Base-by-base conservation (phyloP, 2,329 filamentous ascomycete species). In the Paracoccidioides lutzii region DNA sequence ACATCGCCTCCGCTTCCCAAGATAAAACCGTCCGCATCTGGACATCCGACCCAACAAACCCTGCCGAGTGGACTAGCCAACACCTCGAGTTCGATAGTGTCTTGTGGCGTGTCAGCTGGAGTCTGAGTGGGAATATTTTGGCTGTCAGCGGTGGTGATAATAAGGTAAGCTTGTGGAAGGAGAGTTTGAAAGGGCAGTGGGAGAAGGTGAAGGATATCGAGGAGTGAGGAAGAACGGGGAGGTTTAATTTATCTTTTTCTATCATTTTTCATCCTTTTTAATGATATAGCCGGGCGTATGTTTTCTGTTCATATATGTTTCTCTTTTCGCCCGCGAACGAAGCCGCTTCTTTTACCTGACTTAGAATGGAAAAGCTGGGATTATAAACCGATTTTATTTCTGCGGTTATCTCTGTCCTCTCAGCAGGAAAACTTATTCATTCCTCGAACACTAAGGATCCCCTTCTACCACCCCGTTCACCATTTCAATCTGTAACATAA, bases 21-120 rank as follows among this genome's bases (percentile, higher is more conserved):
- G 93, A 98, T 72, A 94, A 95, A 80, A 96, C 90, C 7, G 91
- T 97, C 59, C 84, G 90, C 63, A 96, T 98, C 74, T 98, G 93
- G 93, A 97, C 91, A 8, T 84, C 81, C 33, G 85, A 89, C 64
- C 74, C 80, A 32, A 76, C 79, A 57, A 81, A 78, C 67, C 75
- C 81, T 14, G 81, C 80, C 30, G 82, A 88, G 65, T 98, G 93
- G 93, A 82, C 84, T 57, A 84, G 82, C 72, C 93, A 94, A 71
- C 82, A 87, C 43, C 79, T 98, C 61, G 82, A 85, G 65, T 95
- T 98, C 64, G 91, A 96, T 59, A 83, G 86, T 4, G 85, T 90
- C 49, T 81, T 95, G 57, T 98, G 93, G 93, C 84, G 93, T 55
- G 93, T 96, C 48, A 96, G 89, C 78, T 98, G 93, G 93, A 95